Evolutionary conservation across 202 grass and related monocot species (phyloP).

Genomic region (Saccharum hybrid): DNA sequence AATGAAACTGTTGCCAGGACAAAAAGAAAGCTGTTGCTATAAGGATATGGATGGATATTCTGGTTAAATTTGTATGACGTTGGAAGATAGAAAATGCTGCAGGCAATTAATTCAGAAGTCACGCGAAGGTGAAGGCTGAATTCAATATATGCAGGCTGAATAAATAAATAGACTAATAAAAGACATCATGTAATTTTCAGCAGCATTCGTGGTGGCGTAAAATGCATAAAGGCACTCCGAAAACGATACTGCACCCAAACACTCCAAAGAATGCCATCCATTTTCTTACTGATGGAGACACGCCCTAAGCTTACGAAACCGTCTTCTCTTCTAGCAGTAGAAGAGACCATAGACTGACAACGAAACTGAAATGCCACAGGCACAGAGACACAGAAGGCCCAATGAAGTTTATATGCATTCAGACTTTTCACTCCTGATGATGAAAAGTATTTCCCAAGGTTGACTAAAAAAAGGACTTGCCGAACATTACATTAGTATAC

Average conservation of each 20-base stretch:
- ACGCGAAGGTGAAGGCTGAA: background rate
- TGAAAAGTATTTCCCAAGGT: background rate
- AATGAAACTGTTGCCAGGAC: background rate
- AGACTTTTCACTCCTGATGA: constrained; percentile 12
- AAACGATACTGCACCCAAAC: constrained; percentile 24
- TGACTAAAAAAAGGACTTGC: background rate
- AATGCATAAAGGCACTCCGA: constrained; percentile 9
- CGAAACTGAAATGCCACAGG: background rate
- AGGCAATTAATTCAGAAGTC: background rate
- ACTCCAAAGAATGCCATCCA: background rate
- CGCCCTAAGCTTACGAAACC: background rate
- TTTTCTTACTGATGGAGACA: constrained; percentile 36
- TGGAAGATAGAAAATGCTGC: background rate
- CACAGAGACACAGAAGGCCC: background rate
- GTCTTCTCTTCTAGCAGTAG: constrained; percentile 5
- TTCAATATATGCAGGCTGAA: background rate
- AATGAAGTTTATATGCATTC: constrained; percentile 15
- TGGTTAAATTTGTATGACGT: background rate
- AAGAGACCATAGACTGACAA: constrained; percentile 14
- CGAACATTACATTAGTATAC: background rate
- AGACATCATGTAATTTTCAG: background rate
- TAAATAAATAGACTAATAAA: background rate
- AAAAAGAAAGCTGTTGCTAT: background rate
- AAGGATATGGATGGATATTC: background rate
- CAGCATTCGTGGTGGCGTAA: constrained; percentile 3